phyloP scores from a whole-genome alignment of 225 moss, liverwort and hornwort species.

The Marchantia paleacea region DNA sequence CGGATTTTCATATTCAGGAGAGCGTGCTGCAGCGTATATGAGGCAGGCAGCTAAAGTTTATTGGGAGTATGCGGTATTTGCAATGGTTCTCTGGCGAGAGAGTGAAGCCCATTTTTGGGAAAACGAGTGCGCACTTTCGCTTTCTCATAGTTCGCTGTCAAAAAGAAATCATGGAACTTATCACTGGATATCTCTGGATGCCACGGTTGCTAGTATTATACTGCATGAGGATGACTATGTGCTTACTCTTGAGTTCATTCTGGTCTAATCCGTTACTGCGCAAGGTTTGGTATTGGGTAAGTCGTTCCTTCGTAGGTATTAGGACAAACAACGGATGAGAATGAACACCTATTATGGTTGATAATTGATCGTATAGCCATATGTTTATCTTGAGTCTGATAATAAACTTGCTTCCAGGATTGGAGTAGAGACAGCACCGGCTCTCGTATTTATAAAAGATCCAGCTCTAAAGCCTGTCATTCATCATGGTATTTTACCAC shows the following conservation, averaged over 20 bases:
- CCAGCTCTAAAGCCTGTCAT: constrained; percentile 68
- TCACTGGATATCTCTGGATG: not conserved
- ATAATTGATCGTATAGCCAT: not conserved
- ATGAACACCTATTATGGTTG: not conserved
- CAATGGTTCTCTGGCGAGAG: constrained; percentile 64
- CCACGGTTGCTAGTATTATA: not conserved
- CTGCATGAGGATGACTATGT: not conserved
- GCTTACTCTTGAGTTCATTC: not conserved
- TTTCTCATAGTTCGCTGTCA: not conserved
- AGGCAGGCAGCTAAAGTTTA: constrained; percentile 56
- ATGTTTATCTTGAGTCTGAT: not conserved
- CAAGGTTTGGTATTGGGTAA: too few relatives aligned
- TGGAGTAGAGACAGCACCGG: constrained; percentile 60
- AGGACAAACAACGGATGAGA: not conserved
- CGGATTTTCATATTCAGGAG: constrained; percentile 62
- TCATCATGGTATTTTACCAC: constrained; percentile 39
- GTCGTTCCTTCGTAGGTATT: too few relatives aligned
- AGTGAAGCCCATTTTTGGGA: constrained; percentile 56
- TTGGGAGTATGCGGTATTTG: constrained; percentile 51
- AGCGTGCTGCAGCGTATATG: constrained; percentile 53
- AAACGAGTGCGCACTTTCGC: constrained; percentile 26
- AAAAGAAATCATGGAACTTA: not conserved
- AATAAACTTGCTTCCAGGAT: constrained; percentile 29
- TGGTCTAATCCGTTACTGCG: too few relatives aligned
- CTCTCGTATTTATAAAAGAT: constrained; percentile 69